A percentile compares a stretch with the other conserved stretches of the same genome.
Conservation (phyloP, 2,329 filamentous ascomycete genomes). For the Trichoderma harzianum region DNA sequence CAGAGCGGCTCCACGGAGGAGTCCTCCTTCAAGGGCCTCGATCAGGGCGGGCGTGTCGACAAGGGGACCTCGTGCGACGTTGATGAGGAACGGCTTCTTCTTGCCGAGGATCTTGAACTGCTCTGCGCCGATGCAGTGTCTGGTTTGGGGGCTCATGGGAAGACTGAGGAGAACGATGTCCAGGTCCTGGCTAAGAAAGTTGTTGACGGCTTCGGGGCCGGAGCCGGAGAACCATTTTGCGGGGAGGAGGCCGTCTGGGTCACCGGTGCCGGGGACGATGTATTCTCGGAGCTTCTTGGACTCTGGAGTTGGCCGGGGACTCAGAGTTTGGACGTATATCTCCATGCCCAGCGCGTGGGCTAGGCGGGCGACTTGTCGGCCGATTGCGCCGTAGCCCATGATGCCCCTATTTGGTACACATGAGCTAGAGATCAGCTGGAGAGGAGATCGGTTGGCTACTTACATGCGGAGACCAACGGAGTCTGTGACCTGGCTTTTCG, state of each 20-base stretch:
- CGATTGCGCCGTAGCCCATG: constrained; percentile 46
- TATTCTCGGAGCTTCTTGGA: constrained; percentile 54
- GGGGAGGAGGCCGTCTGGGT: constrained; percentile 41
- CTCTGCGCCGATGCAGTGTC: constrained; percentile 40
- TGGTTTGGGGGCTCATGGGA: constrained; percentile 39
- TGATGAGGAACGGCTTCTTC: constrained; percentile 56
- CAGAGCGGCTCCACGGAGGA: constrained; percentile 57
- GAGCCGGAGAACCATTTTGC: constrained; percentile 41
- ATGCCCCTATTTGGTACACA: constrained; percentile 30
- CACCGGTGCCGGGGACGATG: constrained; percentile 60
- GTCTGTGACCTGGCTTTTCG: constrained; percentile 26
- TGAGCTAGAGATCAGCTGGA: background rate
- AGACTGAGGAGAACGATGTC: constrained; percentile 43
- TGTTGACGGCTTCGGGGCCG: constrained; percentile 32
- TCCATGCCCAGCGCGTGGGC: constrained; percentile 61
- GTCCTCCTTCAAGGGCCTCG: constrained; percentile 45
- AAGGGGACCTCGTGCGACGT: constrained; percentile 58
- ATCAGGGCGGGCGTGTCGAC: constrained; percentile 50
- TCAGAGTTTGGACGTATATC: constrained; percentile 65
- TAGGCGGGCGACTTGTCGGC: constrained; percentile 44
- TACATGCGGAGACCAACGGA: constrained; percentile 38
- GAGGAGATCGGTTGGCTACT: constrained; percentile 1
- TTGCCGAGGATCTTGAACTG: constrained; percentile 40
- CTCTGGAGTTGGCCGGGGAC: constrained; percentile 55
- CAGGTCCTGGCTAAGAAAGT: constrained; percentile 42